phyloP scores from a whole-genome alignment of 441 rosid species.

The Pelargonium cotyledonis region DNA sequence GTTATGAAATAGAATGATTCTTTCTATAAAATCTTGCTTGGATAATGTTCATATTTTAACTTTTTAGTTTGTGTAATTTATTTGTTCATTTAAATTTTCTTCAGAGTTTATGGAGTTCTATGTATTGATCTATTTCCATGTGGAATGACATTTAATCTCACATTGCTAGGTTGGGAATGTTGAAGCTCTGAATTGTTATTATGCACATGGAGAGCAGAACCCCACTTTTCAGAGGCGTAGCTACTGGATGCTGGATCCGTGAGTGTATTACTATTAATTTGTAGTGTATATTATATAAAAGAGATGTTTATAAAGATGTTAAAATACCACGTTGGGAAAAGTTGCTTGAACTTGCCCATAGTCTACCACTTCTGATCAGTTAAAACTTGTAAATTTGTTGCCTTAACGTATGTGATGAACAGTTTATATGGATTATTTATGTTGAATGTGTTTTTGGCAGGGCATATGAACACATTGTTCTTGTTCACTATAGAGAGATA shows the following conservation, averaged over 20 bases:
- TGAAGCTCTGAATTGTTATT: constrained; percentile 82
- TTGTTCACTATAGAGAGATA: constrained; percentile 82
- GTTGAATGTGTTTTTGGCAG: constrained; percentile 37
- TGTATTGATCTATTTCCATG: constrained; percentile 11
- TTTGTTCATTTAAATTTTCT: background rate
- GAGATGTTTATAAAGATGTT: background rate
- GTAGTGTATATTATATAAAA: background rate
- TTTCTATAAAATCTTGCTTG: background rate
- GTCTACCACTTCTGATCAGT: background rate
- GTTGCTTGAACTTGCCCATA: constrained; percentile 1
- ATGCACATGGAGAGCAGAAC: constrained; percentile 82
- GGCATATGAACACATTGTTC: constrained; percentile 76
- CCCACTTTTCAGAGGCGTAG: constrained; percentile 82
- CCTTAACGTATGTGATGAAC: background rate
- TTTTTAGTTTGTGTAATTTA: background rate
- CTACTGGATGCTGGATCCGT: constrained; percentile 97
- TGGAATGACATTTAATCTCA: constrained; percentile 21
- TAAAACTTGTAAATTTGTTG: background rate
- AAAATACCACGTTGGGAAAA: too few relatives aligned
- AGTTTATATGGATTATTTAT: background rate
- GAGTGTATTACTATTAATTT: constrained; percentile 33
- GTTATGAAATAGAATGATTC: background rate
- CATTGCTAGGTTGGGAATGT: constrained; percentile 69
- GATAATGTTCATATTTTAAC: background rate
- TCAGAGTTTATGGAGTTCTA: background rate